A percentile compares a stretch with the other conserved stretches of the same genome.
phyloP scores from a whole-genome alignment of 768 basidiomycete genomes.

The Paxillus involutus region DNA sequence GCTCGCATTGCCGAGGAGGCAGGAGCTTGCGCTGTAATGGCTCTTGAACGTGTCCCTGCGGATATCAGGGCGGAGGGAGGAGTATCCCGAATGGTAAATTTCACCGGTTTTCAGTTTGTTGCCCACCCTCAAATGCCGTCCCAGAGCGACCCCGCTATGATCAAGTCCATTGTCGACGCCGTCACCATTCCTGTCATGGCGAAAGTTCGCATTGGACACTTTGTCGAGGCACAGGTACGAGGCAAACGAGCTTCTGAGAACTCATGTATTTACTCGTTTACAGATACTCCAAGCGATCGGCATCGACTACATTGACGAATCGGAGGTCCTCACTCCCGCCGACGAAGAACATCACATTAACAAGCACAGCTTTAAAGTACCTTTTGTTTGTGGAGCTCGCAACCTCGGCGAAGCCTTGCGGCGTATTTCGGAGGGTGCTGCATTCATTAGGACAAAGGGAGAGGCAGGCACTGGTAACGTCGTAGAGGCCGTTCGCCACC shows the following conservation, averaged over 20 bases:
- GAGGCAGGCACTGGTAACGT: conserved; percentile 89
- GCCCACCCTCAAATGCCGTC: not conserved
- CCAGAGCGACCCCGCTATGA: conserved; percentile 92
- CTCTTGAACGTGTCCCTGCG: conserved; percentile 91
- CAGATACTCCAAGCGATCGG: conserved; percentile 93
- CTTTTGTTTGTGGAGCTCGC: conserved; percentile 94
- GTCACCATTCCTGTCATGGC: conserved; percentile 98
- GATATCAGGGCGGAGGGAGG: conserved; percentile 92
- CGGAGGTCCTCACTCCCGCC: conserved; percentile 92
- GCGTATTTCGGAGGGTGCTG: conserved; percentile 95
- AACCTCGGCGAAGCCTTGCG: conserved; percentile 96
- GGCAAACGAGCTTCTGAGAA: not conserved
- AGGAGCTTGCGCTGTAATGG: conserved; percentile 98
- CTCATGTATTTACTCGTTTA: not conserved
- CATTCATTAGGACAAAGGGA: conserved; percentile 98
- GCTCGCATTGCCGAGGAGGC: conserved; percentile 97
- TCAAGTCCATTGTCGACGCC: conserved; percentile 92
- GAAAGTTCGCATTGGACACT: conserved; percentile 94
- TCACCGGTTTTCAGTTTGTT: not conserved
- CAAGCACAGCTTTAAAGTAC: conserved; percentile 93
- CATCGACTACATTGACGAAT: conserved; percentile 96
- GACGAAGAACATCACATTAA: conserved; percentile 97
- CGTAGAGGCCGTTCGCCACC: conserved; percentile 92
- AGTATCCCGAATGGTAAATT: conserved; percentile 87
- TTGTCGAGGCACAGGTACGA: conserved; percentile 89